phyloP scores from a whole-genome alignment of 2,329 filamentous ascomycete species.

The Trichophyton schoenleinii region DNA sequence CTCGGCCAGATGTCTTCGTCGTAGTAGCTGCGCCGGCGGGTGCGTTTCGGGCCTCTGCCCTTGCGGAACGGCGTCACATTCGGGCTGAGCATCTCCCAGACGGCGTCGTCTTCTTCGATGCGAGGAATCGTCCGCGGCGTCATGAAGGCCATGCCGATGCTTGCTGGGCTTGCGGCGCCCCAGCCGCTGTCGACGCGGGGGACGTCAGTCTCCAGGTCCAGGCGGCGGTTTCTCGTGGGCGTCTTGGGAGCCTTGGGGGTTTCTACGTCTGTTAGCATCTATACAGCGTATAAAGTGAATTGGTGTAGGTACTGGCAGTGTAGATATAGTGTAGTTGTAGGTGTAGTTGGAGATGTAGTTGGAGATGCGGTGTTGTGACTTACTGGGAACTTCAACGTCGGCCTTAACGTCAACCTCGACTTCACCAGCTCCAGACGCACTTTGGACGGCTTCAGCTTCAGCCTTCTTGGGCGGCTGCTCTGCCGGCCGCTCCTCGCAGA shows the following conservation, averaged over 20 bases:
- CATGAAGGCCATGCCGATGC: slow-evolving; percentile 1
- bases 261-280: neutral
- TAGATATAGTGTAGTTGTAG: neutral
- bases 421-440: neutral
- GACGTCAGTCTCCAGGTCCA: neutral
- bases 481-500: neutral
- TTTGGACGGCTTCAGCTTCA: neutral
- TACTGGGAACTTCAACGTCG: neutral
- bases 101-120: neutral
- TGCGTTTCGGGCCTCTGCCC: slow-evolving; percentile 8
- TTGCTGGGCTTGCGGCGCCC: neutral
- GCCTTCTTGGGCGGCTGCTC: neutral
- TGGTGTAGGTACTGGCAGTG: no score
- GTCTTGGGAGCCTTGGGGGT: neutral
- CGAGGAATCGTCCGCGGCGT: neutral
- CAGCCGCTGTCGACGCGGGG: neutral
- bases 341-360: neutral
- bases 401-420: neutral
- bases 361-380: neutral
- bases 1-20: slow-evolving; percentile 9
- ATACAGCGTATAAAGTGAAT: neutral
- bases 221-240: neutral
- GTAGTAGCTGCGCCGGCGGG: slow-evolving; percentile 10
- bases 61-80: slow-evolving; percentile 12
- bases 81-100: slow-evolving; percentile 8